Evolutionary conservation across 805 yeast genomes (phyloP).

Genomic region (Wickerhamiella azyma): DNA sequence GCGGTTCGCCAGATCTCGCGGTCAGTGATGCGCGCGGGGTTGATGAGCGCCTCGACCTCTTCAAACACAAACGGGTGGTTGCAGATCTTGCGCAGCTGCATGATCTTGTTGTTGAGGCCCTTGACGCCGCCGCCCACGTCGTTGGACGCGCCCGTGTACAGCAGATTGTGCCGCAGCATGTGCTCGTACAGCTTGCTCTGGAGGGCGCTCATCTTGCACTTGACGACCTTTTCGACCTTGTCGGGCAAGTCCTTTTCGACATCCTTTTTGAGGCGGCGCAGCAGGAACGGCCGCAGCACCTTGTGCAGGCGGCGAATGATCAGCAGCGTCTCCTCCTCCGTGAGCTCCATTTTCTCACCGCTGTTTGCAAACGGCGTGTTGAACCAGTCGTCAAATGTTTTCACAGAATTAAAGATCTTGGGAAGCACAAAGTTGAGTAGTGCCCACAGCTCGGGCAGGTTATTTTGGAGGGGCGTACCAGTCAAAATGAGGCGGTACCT

Average conservation of each 20-base stretch:
- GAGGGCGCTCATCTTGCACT: conserved; percentile 81
- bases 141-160: conserved; percentile 51
- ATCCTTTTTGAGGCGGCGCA: conserved; percentile 91
- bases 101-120: conserved; percentile 84
- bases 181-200: conserved; percentile 79
- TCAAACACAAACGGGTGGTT: conserved; percentile 95
- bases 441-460: conserved; percentile 95
- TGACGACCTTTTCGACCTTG: conserved; percentile 85
- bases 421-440: conserved; percentile 86
- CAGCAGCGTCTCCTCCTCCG: conserved; percentile 91
- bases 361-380: conserved; percentile 94
- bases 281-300: conserved; percentile 82
- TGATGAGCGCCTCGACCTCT: conserved; percentile 72
- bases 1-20: conserved; percentile 80
- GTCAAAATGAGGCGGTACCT: conserved; percentile 82
- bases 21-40: conserved; percentile 57
- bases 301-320: conserved; percentile 92
- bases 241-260: conserved; percentile 94
- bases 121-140: conserved; percentile 38
- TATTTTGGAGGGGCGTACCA: conserved; percentile 94
- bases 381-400: conserved; percentile 97
- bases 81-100: conserved; percentile 94
- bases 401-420: conserved; percentile 89
- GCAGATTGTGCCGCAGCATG: conserved; percentile 73
- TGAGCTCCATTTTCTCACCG: conserved; percentile 81